These are phyloP conservation scores for Mortierella sp. DNA, from an alignment of 371 early-diverging fungal genomes.

Conservation along the genomic window DNA sequence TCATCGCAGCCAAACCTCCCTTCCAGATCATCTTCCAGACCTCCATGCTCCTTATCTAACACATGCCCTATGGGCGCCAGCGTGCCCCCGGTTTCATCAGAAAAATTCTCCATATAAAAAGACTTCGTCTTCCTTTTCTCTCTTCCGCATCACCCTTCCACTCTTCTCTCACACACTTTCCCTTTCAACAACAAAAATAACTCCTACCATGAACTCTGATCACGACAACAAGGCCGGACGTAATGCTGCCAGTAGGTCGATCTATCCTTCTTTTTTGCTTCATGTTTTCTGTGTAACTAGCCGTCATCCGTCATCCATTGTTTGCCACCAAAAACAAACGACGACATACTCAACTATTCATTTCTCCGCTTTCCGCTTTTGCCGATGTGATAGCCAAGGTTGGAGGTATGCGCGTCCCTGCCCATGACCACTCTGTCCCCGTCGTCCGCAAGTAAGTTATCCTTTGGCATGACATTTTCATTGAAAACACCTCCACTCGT, in stretches of 20 bases:
- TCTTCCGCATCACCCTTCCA: neutral
- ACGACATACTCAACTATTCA: neutral
- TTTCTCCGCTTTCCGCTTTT: neutral
- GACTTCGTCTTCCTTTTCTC: neutral
- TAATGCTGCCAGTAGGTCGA: conserved; percentile 33
- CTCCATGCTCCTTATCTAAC: no score
- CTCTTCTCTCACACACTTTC: neutral
- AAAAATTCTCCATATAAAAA: conserved; percentile 3
- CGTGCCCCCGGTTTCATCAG: no score
- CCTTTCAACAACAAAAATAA: neutral
- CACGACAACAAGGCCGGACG: conserved; percentile 44
- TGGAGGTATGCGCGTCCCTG: conserved; percentile 50
- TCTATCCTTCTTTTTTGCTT: neutral
- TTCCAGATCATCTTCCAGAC: neutral
- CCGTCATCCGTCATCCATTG: neutral
- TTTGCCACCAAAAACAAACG: neutral
- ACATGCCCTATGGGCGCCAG: no score
- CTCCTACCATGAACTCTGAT: conserved; percentile 38
- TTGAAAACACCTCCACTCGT: no score
- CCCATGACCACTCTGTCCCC: conserved; percentile 49
- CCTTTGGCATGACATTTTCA: neutral
- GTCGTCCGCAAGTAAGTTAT: conserved; percentile 53
- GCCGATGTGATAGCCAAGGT: conserved; percentile 30
- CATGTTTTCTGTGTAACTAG: neutral
- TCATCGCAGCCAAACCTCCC: no score